Evolutionary conservation across 257 asterid species (phyloP).

Genomic region (Solanum okadae): DNA sequence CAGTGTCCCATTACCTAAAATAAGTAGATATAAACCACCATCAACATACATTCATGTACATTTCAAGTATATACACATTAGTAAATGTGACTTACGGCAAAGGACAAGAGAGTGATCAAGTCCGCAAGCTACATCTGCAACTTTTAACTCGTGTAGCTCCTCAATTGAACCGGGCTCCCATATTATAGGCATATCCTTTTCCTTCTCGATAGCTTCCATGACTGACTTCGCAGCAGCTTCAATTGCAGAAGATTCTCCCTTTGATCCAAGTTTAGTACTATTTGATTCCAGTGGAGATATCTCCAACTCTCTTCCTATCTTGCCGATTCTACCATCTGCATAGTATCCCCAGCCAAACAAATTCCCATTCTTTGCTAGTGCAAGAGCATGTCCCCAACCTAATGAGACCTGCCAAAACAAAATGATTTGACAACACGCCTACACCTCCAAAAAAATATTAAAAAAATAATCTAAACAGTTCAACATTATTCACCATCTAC

Average conservation of each 20-base stretch:
- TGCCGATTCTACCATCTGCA: slow-evolving; percentile 94
- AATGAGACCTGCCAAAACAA: slow-evolving; percentile 57
- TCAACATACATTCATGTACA: not conserved
- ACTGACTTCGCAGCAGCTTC: slow-evolving; percentile 65
- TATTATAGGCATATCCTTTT: slow-evolving; percentile 72
- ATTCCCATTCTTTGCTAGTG: slow-evolving; percentile 62
- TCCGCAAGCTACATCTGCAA: slow-evolving; percentile 71
- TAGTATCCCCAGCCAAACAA: slow-evolving; percentile 97
- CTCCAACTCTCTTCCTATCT: slow-evolving; percentile 49
- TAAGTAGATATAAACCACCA: not conserved
- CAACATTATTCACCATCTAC: not conserved
- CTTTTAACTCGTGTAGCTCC: slow-evolving; percentile 45
- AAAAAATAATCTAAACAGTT: not conserved
- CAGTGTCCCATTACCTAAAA: slow-evolving; percentile 68
- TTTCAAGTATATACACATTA: not conserved
- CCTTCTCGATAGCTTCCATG: slow-evolving; percentile 73
- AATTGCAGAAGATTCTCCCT: slow-evolving; percentile 16
- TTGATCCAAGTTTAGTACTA: slow-evolving; percentile 12
- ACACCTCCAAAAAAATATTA: not conserved
- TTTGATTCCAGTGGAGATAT: slow-evolving; percentile 70
- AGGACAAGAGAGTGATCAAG: slow-evolving; percentile 82
- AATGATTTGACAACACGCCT: not conserved
- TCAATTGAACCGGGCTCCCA: slow-evolving; percentile 79
- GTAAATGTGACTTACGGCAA: slow-evolving; percentile 41
- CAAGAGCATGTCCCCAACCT: slow-evolving; percentile 99